phyloP scores from a whole-genome alignment of 805 yeast species.

The Priceomyces melissophilus region DNA sequence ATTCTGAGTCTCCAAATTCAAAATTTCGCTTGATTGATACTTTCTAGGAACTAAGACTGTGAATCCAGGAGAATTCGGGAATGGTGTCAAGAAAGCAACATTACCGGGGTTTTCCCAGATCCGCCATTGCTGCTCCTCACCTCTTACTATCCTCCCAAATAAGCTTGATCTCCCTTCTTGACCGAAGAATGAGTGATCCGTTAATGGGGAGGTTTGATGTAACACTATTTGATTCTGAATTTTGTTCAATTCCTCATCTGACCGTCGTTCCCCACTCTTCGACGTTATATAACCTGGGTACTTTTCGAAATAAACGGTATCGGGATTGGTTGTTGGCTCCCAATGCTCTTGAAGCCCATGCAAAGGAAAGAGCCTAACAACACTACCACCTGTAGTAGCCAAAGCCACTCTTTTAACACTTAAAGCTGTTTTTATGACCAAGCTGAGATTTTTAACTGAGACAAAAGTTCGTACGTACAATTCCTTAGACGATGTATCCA shows the following conservation, averaged over 20 bases:
- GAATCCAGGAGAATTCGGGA: conserved; percentile 2
- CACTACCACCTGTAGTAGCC: neutral
- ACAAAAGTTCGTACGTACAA: neutral
- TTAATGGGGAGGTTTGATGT: neutral
- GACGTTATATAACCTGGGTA: conserved; percentile 1
- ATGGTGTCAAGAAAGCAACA: conserved; percentile 3
- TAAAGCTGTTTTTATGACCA: neutral
- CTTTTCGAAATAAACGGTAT: neutral
- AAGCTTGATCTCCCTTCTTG: neutral
- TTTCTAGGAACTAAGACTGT: conserved; percentile 1
- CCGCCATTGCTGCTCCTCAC: conserved; percentile 1
- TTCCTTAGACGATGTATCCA: no score
- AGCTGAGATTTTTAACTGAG: conserved; percentile 1
- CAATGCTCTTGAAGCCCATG: neutral
- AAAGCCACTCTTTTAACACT: conserved; percentile 1
- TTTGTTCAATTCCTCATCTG: neutral
- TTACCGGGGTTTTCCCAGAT: neutral
- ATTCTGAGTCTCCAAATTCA: neutral
- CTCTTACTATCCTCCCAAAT: conserved; percentile 1
- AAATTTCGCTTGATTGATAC: conserved; percentile 1
- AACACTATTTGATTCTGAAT: neutral
- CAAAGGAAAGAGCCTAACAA: neutral
- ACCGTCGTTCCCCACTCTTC: neutral
- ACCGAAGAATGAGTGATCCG: neutral
- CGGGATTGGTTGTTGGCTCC: neutral